Base-by-base conservation (phyloP, 768 basidiomycete species). In the Rhizopogon sp. region DNA sequence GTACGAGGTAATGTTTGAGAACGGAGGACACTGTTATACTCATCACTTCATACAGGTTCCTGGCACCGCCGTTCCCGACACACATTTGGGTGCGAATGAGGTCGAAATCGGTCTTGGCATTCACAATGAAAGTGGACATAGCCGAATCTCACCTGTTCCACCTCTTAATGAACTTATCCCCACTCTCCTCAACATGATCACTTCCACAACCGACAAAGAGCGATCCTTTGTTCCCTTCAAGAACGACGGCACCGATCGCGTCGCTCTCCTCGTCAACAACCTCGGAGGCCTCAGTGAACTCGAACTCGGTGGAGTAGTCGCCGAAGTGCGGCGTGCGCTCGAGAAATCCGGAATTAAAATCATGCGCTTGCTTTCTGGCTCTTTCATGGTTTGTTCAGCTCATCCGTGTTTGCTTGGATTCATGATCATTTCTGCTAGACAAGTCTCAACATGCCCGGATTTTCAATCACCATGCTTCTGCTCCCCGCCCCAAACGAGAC, bases 101-200 rank as follows among this genome's bases (percentile, higher is more conserved):
- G 82, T 93, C 52, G 93, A 96, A 71, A 87, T 96, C 56, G 93
- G 93, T 16, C 83, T 91, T 76, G 90, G 93, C 11, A 89, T 96
- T 54, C 93, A 96, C 72, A 96, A 96, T 63, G 93, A 96, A 71
- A 82, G 84, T 45, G 93, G 89, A 7, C 78, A 84, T 58, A 73
- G 75, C 41, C 84, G 84, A 29, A 60, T 88, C 37, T 84, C 85
- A 0, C 89, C 88, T 4, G 75, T 87, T 3, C 92, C 93, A 0
- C 77, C 85, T 9, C 79, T 90, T 45, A 76, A 79, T 14, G 75
- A 86, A 58, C 82, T 95, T 53, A 74, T 94, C 43, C 76, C 78
- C n/a, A 74, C 81, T 59, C 76, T 95, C 43, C 71, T 94, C 22
- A 81, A 84, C 42, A 75, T 89, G 59, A 74, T 93, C 56, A 84